These are phyloP conservation scores for Neurospora sp. DNA, from an alignment of 495 filamentous ascomycete genomes.

Conservation along the genomic window DNA sequence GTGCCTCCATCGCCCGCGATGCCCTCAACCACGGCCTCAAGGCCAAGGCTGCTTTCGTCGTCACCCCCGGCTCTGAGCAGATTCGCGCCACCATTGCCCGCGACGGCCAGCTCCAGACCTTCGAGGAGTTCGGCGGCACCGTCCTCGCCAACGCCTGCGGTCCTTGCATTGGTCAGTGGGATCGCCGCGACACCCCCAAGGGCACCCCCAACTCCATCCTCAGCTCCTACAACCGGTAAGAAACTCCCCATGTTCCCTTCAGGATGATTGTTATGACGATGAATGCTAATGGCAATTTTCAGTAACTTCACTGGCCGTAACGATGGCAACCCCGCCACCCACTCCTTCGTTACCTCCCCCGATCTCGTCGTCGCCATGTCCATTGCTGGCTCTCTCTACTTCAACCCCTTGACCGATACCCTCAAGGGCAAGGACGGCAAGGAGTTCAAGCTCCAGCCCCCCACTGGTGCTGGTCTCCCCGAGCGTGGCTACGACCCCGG, in stretches of 20 bases:
- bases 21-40: slow-evolving; percentile 90
- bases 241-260: not conserved
- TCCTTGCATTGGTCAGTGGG: slow-evolving; percentile 77
- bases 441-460: slow-evolving; percentile 76
- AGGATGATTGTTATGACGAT: slow-evolving; percentile 41
- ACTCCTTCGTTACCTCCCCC: slow-evolving; percentile 97
- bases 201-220: slow-evolving; percentile 68
- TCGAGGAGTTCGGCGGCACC: slow-evolving; percentile 95
- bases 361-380: slow-evolving; percentile 91
- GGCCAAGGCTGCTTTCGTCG: slow-evolving; percentile 85
- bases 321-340: slow-evolving; percentile 96
- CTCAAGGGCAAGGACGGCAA: slow-evolving; percentile 97
- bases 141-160: slow-evolving; percentile 97
- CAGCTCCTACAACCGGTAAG: slow-evolving; percentile 22
- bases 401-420: slow-evolving; percentile 92
- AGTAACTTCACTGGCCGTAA: slow-evolving; percentile 99
- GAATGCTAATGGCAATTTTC: slow-evolving; percentile 96
- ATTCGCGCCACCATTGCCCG: slow-evolving; percentile 91
- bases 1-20: slow-evolving; percentile 88
- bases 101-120: slow-evolving; percentile 90
- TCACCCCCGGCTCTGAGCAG: slow-evolving; percentile 96
- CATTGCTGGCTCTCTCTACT: slow-evolving; percentile 82
- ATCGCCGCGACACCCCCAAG: slow-evolving; percentile 90
- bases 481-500: slow-evolving; percentile 81
- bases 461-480: slow-evolving; percentile 77